phyloP scores from a whole-genome alignment of 257 asterid genomes.

The Gardenia jasminoides region DNA sequence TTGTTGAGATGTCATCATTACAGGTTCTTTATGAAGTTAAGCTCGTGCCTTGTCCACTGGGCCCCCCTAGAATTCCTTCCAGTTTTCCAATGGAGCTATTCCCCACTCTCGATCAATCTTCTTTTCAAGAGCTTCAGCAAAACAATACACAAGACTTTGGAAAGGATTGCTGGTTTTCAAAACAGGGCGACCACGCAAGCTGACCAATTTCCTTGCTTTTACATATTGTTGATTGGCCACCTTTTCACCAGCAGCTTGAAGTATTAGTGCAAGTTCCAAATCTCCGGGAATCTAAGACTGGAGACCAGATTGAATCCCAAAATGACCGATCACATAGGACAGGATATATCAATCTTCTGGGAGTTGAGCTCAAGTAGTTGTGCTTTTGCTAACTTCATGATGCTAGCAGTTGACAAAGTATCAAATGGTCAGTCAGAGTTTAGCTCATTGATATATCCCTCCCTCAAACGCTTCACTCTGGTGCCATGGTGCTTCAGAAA shows the following conservation, averaged over 20 bases:
- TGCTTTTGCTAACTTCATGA: background rate
- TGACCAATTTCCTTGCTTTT: slow-evolving; percentile 28
- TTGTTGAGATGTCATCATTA: slow-evolving; percentile 22
- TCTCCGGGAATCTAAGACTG: no score
- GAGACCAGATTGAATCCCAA: no score
- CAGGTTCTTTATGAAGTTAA: background rate
- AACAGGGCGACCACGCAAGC: slow-evolving; percentile 20
- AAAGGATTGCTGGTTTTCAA: slow-evolving; percentile 30
- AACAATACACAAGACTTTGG: slow-evolving; percentile 27
- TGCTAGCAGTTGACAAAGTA: background rate
- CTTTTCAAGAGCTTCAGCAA: slow-evolving; percentile 29
- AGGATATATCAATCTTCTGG: no score
- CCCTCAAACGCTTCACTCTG: background rate
- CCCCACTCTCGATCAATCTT: slow-evolving; percentile 34
- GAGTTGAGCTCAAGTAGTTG: background rate
- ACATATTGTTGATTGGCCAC: slow-evolving; percentile 34
- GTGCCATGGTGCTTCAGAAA: background rate
- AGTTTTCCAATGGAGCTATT: background rate
- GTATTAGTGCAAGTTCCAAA: no score
- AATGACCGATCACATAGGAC: no score
- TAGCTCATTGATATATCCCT: background rate
- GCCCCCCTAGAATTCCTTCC: background rate
- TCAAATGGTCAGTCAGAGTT: background rate
- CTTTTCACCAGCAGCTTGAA: slow-evolving; percentile 37
- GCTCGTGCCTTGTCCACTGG: background rate